Conservation (phyloP, 371 early-diverging fungal genomes). For the Mucor racemosus region DNA sequence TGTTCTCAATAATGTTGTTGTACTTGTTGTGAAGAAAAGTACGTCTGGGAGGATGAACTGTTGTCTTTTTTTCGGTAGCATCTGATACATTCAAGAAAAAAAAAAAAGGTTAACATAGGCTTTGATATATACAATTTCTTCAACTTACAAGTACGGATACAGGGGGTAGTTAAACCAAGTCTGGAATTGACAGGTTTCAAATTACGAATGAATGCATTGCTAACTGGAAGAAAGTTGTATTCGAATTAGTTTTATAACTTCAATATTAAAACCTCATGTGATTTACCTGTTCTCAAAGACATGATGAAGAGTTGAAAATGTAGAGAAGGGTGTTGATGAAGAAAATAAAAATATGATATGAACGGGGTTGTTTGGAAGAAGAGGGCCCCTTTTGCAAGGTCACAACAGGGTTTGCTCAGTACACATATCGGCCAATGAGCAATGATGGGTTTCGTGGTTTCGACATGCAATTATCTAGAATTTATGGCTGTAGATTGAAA, state of each 20-base stretch:
- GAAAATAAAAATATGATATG: conserved; percentile 4
- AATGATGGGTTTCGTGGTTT: neutral
- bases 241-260: too few species aligned
- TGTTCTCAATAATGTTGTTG: conserved; percentile 49
- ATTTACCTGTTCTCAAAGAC: conserved; percentile 40
- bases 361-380: conserved; percentile 7
- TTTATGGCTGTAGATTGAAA: neutral
- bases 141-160: conserved; percentile 29
- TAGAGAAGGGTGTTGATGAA: neutral
- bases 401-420: neutral
- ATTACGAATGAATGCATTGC: conserved; percentile 28
- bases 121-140: neutral
- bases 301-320: conserved; percentile 4
- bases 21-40: conserved; percentile 61
- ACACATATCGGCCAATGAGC: neutral
- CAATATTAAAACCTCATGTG: too few species aligned
- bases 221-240: conserved; percentile 14
- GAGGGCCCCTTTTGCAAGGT: conserved; percentile 2
- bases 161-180: conserved; percentile 19
- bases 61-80: conserved; percentile 35
- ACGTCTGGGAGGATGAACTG: conserved; percentile 51
- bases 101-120: too few species aligned
- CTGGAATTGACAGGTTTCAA: conserved; percentile 31
- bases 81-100: too few species aligned
- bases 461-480: too few species aligned